These are phyloP conservation scores for Erysiphe pulchra DNA, from an alignment of 2,329 filamentous ascomycete species.

Conservation along the genomic window DNA sequence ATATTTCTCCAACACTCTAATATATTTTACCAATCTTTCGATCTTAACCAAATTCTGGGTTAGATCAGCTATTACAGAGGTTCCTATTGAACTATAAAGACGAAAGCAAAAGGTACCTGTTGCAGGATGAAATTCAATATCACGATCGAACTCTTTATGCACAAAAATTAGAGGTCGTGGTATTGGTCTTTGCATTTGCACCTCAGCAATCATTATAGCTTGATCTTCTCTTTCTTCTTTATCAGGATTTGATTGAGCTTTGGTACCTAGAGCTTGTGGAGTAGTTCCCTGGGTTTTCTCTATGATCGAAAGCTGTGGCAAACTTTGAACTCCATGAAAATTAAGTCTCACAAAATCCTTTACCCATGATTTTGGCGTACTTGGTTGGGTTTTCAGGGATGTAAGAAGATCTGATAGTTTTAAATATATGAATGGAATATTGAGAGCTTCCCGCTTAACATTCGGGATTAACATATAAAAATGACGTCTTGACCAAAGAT, in stretches of 20 bases:
- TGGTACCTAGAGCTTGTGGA: neutral
- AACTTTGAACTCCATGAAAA: slow-evolving; percentile 17
- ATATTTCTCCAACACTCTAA: slow-evolving; percentile 35
- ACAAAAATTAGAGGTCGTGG: slow-evolving; percentile 7
- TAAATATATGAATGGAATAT: slow-evolving; percentile 10
- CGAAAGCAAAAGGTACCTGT: slow-evolving; percentile 12
- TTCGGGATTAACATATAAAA: slow-evolving; percentile 9
- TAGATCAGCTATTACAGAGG: slow-evolving; percentile 9
- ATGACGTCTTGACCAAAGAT: slow-evolving; percentile 10
- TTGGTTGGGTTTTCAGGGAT: slow-evolving; percentile 5
- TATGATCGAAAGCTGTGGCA: neutral
- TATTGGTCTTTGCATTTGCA: slow-evolving; percentile 10
- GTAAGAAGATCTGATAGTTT: slow-evolving; percentile 10
- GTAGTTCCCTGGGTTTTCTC: neutral
- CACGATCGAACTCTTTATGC: slow-evolving; percentile 10
- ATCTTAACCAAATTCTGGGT: slow-evolving; percentile 24
- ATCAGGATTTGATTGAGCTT: neutral
- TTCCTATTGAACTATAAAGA: slow-evolving; percentile 11
- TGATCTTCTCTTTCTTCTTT: slow-evolving; percentile 5
- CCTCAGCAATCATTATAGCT: slow-evolving; percentile 11
- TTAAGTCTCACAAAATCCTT: slow-evolving; percentile 30
- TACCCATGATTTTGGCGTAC: slow-evolving; percentile 23
- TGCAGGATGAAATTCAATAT: slow-evolving; percentile 12
- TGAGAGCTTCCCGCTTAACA: slow-evolving; percentile 7
- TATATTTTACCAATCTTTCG: slow-evolving; percentile 42